Base-by-base conservation (phyloP, 805 yeast species). In the Candida silvicultrix region DNA sequence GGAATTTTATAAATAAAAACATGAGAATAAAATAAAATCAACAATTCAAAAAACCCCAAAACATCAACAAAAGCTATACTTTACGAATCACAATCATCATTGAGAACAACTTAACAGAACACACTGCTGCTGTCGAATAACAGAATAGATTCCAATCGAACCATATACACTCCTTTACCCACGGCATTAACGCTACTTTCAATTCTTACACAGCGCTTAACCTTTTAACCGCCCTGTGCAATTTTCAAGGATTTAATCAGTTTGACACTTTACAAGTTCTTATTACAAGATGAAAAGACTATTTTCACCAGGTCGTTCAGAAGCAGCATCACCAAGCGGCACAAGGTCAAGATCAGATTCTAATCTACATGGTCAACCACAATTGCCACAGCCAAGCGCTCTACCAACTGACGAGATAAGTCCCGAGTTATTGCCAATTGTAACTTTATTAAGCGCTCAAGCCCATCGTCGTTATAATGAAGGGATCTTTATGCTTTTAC, bases 391-490 rank as follows among this genome's bases (percentile, higher is more conserved):
- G 12, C 32, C 23, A 16, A n/a, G 6, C 32, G 16, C 36, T 32
- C 10, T 19, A 3, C 20, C 20, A 12, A 19, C 28, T 12, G 59
- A 53, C 5, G 49, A 51, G 7, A 50, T 52, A 38, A 55, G 58
- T 45, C 75, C 74, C 1, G 77, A 73, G 52, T 53, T 73, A 28
- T 64, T 71, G 4, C 95, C 95, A 1, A 83, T 86, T 5, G 85
- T 85, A 40, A 83, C 94, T 0, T 66, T 86, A 15, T 63, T 86
- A 18, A 75, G 87, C 20, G 86, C 90, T 0, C 95, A 86, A 55
- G 65, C 80, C 0, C 88, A 83, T 59, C 74, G 95, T 50, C 74
- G 88, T 40, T 86, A 86, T 64, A 72, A 75, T 50, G 94, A 85
- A 55, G 94, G 92, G 45, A 78, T 83, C 2, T 80, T 86, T 58